phyloP scores from a whole-genome alignment of 805 yeast genomes.

The Cyberlindnera euphorbiiphila region DNA sequence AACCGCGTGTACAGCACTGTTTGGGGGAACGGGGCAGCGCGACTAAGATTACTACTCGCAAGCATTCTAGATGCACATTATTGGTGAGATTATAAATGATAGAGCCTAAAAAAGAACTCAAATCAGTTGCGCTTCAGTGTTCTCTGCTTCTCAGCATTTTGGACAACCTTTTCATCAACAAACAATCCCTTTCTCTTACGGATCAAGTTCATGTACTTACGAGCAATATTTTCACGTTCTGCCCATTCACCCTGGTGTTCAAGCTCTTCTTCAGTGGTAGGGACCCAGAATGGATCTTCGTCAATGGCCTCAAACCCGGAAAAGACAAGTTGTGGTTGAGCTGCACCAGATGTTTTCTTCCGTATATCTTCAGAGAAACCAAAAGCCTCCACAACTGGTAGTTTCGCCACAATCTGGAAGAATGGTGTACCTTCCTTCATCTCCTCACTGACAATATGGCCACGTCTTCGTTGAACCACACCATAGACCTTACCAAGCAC shows the following conservation, averaged over 20 bases:
- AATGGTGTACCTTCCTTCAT: constrained; percentile 98
- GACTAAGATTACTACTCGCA: too few relatives aligned
- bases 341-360: constrained; percentile 93
- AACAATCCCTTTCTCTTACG: constrained; percentile 85
- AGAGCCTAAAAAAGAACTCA: background rate
- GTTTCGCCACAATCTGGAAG: constrained; percentile 75
- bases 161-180: constrained; percentile 84
- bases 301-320: constrained; percentile 84
- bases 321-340: constrained; percentile 91
- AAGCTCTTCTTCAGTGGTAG: constrained; percentile 92
- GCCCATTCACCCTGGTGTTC: constrained; percentile 92
- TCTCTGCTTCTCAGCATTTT: constrained; percentile 92
- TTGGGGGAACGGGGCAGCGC: too few relatives aligned
- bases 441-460: constrained; percentile 83
- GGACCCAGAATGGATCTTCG: constrained; percentile 98
- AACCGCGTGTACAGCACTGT: too few relatives aligned
- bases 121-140: constrained; percentile 66
- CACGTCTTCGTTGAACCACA: constrained; percentile 86
- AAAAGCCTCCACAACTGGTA: constrained; percentile 95
- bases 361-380: constrained; percentile 95
- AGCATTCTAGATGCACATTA: too few relatives aligned
- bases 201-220: constrained; percentile 76
- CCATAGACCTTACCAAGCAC: constrained; percentile 94
- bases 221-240: constrained; percentile 87
- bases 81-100: too few relatives aligned